These are phyloP conservation scores for Alternaria gansuensis DNA, from an alignment of 2,329 filamentous ascomycete genomes.

Conservation along the genomic window DNA sequence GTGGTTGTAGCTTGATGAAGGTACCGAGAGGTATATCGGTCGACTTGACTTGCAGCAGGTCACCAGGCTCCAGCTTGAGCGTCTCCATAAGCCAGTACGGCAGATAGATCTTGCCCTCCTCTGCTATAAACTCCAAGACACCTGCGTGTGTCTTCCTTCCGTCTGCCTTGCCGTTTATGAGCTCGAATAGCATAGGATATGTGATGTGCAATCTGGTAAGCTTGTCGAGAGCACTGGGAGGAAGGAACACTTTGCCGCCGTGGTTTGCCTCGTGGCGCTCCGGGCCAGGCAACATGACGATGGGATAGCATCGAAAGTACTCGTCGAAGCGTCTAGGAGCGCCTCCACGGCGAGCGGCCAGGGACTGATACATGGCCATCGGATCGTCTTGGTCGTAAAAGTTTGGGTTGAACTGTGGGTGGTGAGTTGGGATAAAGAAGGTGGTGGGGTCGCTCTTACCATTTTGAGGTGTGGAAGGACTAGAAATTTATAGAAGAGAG, in stretches of 20 bases:
- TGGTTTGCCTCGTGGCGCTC: conserved; percentile 92
- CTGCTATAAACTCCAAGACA: conserved; percentile 95
- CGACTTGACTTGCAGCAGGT: conserved; percentile 93
- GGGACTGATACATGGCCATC: conserved; percentile 64
- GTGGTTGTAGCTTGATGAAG: conserved; percentile 95
- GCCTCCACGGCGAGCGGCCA: conserved; percentile 56
- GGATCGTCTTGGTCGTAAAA: conserved; percentile 64
- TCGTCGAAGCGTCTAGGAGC: conserved; percentile 87
- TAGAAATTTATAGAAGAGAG: not conserved
- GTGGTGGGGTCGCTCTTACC: conserved; percentile 44
- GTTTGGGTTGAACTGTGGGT: conserved; percentile 53
- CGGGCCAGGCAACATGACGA: conserved; percentile 90
- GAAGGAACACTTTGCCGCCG: conserved; percentile 96
- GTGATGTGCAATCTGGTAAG: conserved; percentile 95
- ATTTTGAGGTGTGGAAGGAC: conserved; percentile 31
- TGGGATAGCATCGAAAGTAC: conserved; percentile 96
- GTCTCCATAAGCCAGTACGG: conserved; percentile 99
- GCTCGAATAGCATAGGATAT: conserved; percentile 96
- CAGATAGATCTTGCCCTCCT: conserved; percentile 95
- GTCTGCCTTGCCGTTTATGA: conserved; percentile 91
- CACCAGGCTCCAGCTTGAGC: conserved; percentile 85
- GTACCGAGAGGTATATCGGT: conserved; percentile 90
- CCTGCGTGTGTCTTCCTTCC: conserved; percentile 87
- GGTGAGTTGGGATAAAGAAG: conserved; percentile 29
- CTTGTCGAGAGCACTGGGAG: conserved; percentile 95